Base-by-base conservation (phyloP, 495 filamentous ascomycete genomes). In the Daldinia childiae region DNA sequence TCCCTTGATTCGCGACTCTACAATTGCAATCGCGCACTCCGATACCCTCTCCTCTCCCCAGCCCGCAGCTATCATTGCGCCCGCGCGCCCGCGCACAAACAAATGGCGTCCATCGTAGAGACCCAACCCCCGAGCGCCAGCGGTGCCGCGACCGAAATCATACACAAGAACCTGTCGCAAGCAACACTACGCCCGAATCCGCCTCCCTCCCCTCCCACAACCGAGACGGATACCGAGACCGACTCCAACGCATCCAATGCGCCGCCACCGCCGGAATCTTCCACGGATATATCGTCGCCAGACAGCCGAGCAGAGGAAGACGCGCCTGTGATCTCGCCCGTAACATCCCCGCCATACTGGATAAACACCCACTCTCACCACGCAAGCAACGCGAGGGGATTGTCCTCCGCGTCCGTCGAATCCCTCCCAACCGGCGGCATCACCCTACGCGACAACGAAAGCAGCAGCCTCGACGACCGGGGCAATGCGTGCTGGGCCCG, bases 401-500 rank as follows among this genome's bases (percentile, higher is more conserved):
- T 78, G 8, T 83, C 85, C 12, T 84, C 70, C 61, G 65, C 80
- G 6, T 87, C 85, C 6, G 74, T 74, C 58, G 83, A 86, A 26
- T 85, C 84, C n/a, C 69, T 82, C 14, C 75, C 78, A 0, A 67
- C 72, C 3, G 83, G 84, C 26, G 84, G 80, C 29, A 88, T 88
- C 58, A 84, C 79, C 15, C 73, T 88, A 52, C 82, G 80, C 43
- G 86, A 88, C 66, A 87, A 87, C 75, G 83, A 85, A 64, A 80
- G 72, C 24, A 79, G 79, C 62, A 80, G 79, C 14, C 74, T 72
- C 15, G 78, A 80, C 32, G 80, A 83, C 43, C 80, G 83, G 54
- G 86, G 85, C 61, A 79, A 81, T 29, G 84, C 85, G 11, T 87
- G 86, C 74, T 88, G 86, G 86, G 86, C 86, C 30, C 83, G 79